Base-by-base conservation (phyloP, 768 basidiomycete genomes). In the Candolleomyces aberdarensis region DNA sequence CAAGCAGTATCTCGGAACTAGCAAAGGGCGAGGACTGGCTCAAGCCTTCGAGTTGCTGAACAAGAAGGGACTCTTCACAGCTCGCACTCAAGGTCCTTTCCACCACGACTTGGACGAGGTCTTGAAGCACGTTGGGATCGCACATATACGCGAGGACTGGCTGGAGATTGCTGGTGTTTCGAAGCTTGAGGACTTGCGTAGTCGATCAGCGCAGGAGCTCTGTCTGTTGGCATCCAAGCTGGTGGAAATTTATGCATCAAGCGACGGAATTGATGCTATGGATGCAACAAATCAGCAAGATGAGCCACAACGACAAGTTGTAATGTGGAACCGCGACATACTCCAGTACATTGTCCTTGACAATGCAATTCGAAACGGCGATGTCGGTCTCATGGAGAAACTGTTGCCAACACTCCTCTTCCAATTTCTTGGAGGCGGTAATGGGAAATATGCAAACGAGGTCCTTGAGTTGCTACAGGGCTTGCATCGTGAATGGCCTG, bases 1-100 rank as follows among this genome's bases (percentile, higher is more conserved):
- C 58, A 72, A 74, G 47, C 79, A 81, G 57, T 80, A 78, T 62
- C 66, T 73, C 4, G 75, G 75, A 0, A 76, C 75, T 0, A 52
- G 64, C 9, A 59, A 60, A 19, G 65, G 69, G 0, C 62, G 69
- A 1, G 72, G 74, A 0, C 61, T 77, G 3, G 47, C 62, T 17
- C 70, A 74, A 1, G 73, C 71, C 0, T 77, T 77, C 60, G 63
- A 70, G 41, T 15, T 75, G 0, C 63, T 77, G 3, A 44, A 68
- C 17, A 63, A 68, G n/a, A 76, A 72, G 61, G 73, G 73, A 3
- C 60, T 78, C 0, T 56, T 62, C 5, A 62, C 62, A 9, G 32
- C 56, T 2, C 29, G 55, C 15, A 73, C 65, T 1, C 64, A 75
- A 62, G 76, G 76, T 0, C 69, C 72, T 3, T 75, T 76, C 51